A percentile compares a stretch with the other conserved stretches of the same genome.
phyloP scores from a whole-genome alignment of 2,329 filamentous ascomycete genomes.

The Teratosphaeriaceae sp. region DNA sequence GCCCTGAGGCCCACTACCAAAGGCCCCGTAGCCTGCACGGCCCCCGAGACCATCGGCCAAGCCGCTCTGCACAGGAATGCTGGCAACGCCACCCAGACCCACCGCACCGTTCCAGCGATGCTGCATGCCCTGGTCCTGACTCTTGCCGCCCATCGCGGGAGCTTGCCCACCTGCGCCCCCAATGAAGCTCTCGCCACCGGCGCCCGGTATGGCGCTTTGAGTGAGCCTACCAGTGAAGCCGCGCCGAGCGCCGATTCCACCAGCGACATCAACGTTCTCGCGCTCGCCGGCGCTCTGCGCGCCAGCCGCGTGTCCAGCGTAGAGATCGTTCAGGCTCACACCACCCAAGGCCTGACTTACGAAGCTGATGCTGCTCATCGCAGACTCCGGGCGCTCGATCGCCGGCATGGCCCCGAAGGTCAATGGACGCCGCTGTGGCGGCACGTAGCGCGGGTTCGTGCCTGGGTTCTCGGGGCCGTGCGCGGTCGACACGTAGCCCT shows the following conservation, averaged over 20 bases:
- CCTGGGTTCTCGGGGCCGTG: background rate
- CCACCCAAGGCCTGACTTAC: constrained; percentile 3
- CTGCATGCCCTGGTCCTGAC: background rate
- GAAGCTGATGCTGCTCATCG: constrained; percentile 5
- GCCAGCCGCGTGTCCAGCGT: background rate
- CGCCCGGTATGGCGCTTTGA: background rate
- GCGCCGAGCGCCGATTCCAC: background rate
- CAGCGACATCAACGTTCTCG: background rate
- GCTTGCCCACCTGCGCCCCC: background rate
- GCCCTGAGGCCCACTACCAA: background rate
- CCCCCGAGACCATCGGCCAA: background rate
- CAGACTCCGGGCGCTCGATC: constrained; percentile 2
- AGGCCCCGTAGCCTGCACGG: background rate
- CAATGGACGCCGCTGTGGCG: background rate
- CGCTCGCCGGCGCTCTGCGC: background rate
- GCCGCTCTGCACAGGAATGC: background rate
- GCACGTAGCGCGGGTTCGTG: constrained; percentile 4
- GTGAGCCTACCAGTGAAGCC: background rate
- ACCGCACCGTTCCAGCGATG: background rate
- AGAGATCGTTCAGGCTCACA: constrained; percentile 1
- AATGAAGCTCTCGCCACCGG: background rate
- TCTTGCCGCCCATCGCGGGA: background rate
- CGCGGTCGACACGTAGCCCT: background rate
- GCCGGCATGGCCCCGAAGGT: background rate
- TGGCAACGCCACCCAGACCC: background rate